These are phyloP conservation scores for apple (Malus domestica) DNA, from an alignment of 306 rosid species.

Conservation along the genomic window ASM211411v1 NC_041802.1:11005501-11006000, in stretches of 20 bases:
- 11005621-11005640: not conserved
- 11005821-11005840: not conserved
- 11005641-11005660: not conserved
- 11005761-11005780: not conserved
- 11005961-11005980: not conserved
- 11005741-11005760: not conserved
- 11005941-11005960: not conserved
- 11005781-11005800: not conserved
- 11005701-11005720: not conserved
- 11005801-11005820: not conserved
- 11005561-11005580: not conserved
- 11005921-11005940: not conserved
- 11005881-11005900: not conserved
- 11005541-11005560: not conserved
- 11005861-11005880: not conserved
- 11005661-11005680: not conserved
- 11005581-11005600: not conserved
- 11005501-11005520: constrained; percentile 7
- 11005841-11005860: not conserved
- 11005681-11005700: not conserved
- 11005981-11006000: not conserved
- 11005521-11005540: not conserved
- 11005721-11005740: not conserved
- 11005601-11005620: not conserved
- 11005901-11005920: not conserved